phyloP scores from a whole-genome alignment of 345 rosid genomes.

The Jatropha curcas region DNA sequence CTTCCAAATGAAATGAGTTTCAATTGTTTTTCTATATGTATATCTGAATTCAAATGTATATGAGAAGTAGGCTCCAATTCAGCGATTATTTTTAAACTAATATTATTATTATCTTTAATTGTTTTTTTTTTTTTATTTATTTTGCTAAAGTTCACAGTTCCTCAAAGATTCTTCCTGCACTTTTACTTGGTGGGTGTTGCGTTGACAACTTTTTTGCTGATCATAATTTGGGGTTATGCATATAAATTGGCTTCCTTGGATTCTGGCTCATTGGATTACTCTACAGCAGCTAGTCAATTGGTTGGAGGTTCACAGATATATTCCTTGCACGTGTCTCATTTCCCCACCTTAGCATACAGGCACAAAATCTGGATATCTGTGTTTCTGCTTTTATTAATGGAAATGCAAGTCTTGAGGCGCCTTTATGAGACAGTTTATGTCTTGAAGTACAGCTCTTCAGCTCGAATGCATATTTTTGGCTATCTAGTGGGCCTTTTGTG shows the following conservation, averaged over 20 bases:
- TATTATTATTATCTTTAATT: too few species aligned
- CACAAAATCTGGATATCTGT: conserved; percentile 20
- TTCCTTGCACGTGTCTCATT: not conserved
- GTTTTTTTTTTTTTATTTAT: not conserved
- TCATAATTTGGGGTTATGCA: conserved; percentile 16
- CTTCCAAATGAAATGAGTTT: not conserved
- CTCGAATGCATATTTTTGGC: conserved; percentile 25
- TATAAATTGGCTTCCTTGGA: conserved; percentile 5
- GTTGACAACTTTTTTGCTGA: conserved; percentile 19
- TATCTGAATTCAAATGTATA: not conserved
- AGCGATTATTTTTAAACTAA: too few species aligned
- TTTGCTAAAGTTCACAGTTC: conserved; percentile 12
- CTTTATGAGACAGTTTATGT: conserved; percentile 24
- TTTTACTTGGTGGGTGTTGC: conserved; percentile 13
- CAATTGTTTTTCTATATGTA: too few species aligned
- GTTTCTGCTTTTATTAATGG: conserved; percentile 22
- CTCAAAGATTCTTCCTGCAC: conserved; percentile 10
- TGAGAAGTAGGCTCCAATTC: too few species aligned
- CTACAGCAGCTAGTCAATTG: conserved; percentile 2
- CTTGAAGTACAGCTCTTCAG: conserved; percentile 23
- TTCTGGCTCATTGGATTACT: conserved; percentile 14
- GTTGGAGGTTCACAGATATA: conserved; percentile 14
- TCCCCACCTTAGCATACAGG: not conserved
- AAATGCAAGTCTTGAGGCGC: conserved; percentile 22
- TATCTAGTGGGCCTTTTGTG: conserved; percentile 24